Percentiles rank a stretch among this genome's conserved stretches.
Evolutionary conservation across 2,329 filamentous ascomycete genomes (phyloP).

Genomic region (Xylaria sp.): DNA sequence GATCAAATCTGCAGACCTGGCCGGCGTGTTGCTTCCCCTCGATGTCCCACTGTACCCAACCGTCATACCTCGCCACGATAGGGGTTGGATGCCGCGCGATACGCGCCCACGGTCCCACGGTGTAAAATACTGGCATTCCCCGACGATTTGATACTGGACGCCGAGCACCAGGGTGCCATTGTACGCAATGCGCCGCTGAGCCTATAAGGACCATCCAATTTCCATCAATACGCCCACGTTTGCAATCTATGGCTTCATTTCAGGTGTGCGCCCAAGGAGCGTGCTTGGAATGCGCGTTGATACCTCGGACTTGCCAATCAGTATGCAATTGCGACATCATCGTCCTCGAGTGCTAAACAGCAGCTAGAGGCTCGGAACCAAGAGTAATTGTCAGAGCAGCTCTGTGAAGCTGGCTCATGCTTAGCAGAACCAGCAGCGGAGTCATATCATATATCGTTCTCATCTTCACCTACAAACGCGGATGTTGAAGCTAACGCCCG

Average conservation of each 20-base stretch:
- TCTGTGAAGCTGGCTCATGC: background rate
- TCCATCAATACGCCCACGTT: background rate
- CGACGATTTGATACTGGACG: background rate
- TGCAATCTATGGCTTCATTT: background rate
- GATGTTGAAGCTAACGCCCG: constrained; percentile 53
- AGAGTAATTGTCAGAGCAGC: background rate
- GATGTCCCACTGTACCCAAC: background rate
- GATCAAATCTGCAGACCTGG: constrained; percentile 16
- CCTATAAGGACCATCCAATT: constrained; percentile 7
- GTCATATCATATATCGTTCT: background rate
- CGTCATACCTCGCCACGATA: constrained; percentile 6
- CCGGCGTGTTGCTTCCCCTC: constrained; percentile 7
- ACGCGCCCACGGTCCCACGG: too few relatives aligned
- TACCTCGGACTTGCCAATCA: constrained; percentile 1
- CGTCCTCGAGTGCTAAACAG: too few relatives aligned
- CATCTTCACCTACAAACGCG: background rate
- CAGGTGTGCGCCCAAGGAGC: background rate
- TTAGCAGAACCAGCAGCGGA: background rate
- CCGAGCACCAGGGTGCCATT: background rate
- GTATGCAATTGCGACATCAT: background rate
- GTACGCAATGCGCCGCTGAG: background rate
- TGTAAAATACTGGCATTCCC: background rate
- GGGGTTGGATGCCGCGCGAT: background rate
- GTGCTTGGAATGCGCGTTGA: background rate
- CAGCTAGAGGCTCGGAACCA: too few relatives aligned